A percentile compares a stretch with the other conserved stretches of the same genome.
Evolutionary conservation across 148 eudicot species (phyloP).

Genomic region (Selenicereus undatus): DNA sequence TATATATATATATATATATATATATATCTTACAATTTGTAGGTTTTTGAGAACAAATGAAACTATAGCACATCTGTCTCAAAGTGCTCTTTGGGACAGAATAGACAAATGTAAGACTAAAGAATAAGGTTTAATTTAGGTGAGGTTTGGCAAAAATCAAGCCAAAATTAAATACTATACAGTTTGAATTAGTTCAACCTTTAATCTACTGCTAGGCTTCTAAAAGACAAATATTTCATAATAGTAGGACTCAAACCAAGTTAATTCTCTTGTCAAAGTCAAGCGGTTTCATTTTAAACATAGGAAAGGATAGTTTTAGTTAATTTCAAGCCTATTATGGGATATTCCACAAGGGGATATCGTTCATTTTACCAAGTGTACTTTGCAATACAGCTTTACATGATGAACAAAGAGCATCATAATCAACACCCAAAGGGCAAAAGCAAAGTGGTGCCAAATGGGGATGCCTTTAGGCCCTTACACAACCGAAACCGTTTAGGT

Average conservation of each 20-base stretch:
- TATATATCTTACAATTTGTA: no score
- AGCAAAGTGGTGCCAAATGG: background rate
- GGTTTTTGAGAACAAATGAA: no score
- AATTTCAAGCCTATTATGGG: background rate
- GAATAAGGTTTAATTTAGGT: background rate
- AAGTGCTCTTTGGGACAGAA: no score
- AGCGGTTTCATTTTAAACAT: background rate
- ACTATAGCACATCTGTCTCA: no score
- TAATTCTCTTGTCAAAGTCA: background rate
- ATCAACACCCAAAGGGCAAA: background rate
- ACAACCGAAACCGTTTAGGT: slow-evolving; percentile 8
- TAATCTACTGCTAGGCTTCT: no score
- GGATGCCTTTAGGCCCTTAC: background rate
- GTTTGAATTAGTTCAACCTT: no score
- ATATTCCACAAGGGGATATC: no score
- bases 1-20: no score
- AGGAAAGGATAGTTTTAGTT: background rate
- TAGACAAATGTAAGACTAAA: background rate
- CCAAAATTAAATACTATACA: background rate
- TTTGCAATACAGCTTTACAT: no score
- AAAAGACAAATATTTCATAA: background rate
- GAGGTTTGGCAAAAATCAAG: background rate
- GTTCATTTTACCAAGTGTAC: background rate
- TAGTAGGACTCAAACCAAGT: background rate
- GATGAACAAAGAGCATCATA: no score